phyloP scores from a whole-genome alignment of 345 rosid genomes.

The Ricinus communis region DNA sequence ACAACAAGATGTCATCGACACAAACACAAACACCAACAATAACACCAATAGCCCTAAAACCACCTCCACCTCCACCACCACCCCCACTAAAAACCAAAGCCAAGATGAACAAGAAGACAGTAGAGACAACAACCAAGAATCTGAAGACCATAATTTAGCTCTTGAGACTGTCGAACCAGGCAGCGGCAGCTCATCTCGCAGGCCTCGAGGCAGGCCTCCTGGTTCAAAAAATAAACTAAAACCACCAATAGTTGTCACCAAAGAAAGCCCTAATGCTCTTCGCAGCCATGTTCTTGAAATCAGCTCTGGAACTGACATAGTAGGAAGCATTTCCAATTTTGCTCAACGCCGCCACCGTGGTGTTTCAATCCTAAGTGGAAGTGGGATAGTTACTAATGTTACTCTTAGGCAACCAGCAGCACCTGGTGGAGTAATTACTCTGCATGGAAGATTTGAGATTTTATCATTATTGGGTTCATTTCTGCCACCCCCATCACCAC shows the following conservation, averaged over 20 bases:
- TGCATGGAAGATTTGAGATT: constrained; percentile 90
- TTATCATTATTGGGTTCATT: constrained; percentile 75
- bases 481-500: constrained; percentile 68
- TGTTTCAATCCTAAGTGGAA: constrained; percentile 75
- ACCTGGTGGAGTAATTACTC: constrained; percentile 59
- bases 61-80: constrained; percentile 32
- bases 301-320: constrained; percentile 68
- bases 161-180: constrained; percentile 42
- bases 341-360: constrained; percentile 73
- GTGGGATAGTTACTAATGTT: constrained; percentile 72
- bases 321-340: constrained; percentile 57
- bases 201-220: constrained; percentile 83
- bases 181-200: constrained; percentile 52
- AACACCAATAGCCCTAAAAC: constrained; percentile 34
- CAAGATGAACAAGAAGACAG: constrained; percentile 53
- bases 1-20: constrained; percentile 52
- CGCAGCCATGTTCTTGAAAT: constrained; percentile 88
- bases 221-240: constrained; percentile 89
- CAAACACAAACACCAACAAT: constrained; percentile 5
- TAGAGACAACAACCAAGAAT: constrained; percentile 33
- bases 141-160: constrained; percentile 29
- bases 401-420: constrained; percentile 79
- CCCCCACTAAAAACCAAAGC: constrained; percentile 23
- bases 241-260: constrained; percentile 68
- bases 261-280: constrained; percentile 81